These are phyloP conservation scores for Candida tetrigidarum DNA, from an alignment of 1,139 yeast species.

Conservation along the genomic window DNA sequence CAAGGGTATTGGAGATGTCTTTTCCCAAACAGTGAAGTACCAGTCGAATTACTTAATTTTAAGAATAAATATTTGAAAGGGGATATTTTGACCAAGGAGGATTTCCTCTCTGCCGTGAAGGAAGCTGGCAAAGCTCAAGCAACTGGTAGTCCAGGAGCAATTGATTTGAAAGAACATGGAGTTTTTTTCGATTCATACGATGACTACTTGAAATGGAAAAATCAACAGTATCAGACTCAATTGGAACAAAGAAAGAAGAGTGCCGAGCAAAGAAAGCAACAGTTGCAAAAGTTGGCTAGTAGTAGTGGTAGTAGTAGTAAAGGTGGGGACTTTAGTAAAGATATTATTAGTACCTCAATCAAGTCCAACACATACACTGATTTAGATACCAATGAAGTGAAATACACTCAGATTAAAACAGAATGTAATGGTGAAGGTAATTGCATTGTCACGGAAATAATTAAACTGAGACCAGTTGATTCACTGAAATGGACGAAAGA, in stretches of 20 bases:
- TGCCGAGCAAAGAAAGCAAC: constrained; percentile 11
- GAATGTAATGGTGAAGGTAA: constrained; percentile 72
- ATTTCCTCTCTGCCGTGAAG: constrained; percentile 32
- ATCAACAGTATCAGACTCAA: constrained; percentile 48
- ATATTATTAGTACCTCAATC: constrained; percentile 54
- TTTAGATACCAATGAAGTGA: constrained; percentile 59
- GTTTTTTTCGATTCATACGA: constrained; percentile 61
- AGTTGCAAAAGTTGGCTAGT: background rate
- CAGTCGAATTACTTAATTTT: constrained; percentile 33
- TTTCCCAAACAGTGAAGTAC: constrained; percentile 62
- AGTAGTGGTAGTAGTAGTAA: background rate
- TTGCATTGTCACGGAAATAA: constrained; percentile 41
- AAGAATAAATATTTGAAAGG: constrained; percentile 30
- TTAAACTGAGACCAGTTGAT: constrained; percentile 41
- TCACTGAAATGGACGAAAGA: constrained; percentile 36
- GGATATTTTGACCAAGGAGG: constrained; percentile 56
- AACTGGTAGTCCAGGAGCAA: constrained; percentile 21
- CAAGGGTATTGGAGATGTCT: constrained; percentile 88
- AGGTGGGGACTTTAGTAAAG: constrained; percentile 24
- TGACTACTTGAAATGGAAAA: constrained; percentile 70
- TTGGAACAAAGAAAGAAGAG: constrained; percentile 19
- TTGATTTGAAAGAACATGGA: constrained; percentile 47
- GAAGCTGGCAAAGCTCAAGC: constrained; percentile 15
- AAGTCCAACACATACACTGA: constrained; percentile 49
- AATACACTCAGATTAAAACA: constrained; percentile 52